Evolutionary conservation across 2,329 filamentous ascomycete genomes (phyloP).

Genomic region (Thelonectria blattea): DNA sequence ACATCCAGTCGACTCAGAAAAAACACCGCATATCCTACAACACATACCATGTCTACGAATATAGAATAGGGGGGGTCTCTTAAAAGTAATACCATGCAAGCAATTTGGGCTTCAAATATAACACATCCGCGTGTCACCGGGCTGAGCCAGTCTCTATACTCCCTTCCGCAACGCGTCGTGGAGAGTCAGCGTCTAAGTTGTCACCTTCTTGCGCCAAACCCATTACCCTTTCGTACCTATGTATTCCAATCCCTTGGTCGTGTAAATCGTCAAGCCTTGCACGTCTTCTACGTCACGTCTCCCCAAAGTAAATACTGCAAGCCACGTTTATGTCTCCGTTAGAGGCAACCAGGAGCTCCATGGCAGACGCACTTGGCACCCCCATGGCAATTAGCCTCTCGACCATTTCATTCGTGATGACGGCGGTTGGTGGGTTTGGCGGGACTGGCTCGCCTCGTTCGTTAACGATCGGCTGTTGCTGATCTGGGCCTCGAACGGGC

Average conservation of each 20-base stretch:
- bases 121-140: constrained; percentile 19
- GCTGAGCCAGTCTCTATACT: constrained; percentile 31
- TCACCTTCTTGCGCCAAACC: constrained; percentile 25
- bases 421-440: too few species aligned
- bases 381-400: constrained; percentile 79
- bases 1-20: constrained; percentile 24
- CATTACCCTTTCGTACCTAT: constrained; percentile 7
- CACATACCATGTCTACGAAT: constrained; percentile 22
- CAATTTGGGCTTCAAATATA: constrained; percentile 18
- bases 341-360: constrained; percentile 81
- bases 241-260: constrained; percentile 15
- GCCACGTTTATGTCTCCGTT: constrained; percentile 87
- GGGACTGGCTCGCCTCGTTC: too few species aligned
- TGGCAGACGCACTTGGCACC: constrained; percentile 75
- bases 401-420: constrained; percentile 54
- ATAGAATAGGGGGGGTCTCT: constrained; percentile 12
- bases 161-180: constrained; percentile 19
- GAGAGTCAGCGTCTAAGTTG: constrained; percentile 31
- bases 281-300: constrained; percentile 19
- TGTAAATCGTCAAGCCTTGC: constrained; percentile 20
- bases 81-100: constrained; percentile 21
- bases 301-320: constrained; percentile 75
- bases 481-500: constrained; percentile 52
- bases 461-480: neutral
- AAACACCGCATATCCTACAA: constrained; percentile 27